A percentile compares a stretch with the other conserved stretches of the same genome.
Evolutionary conservation across 306 rosid genomes (phyloP).

Genomic region (Boehmeria nivea): DNA sequence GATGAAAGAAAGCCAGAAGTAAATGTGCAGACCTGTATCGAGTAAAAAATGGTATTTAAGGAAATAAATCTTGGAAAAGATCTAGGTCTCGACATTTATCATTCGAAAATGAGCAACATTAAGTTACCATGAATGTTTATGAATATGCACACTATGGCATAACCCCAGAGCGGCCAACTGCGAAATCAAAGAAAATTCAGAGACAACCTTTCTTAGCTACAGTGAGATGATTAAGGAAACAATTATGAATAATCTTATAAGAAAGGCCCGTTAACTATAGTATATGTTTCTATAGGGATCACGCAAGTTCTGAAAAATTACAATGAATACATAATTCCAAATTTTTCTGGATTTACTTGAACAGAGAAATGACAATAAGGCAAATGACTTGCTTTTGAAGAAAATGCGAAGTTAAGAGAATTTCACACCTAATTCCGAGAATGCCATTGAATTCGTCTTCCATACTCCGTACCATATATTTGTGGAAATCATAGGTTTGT

Average conservation of each 20-base stretch:
- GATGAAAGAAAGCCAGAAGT: slow-evolving; percentile 96
- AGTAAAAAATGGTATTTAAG: slow-evolving; percentile 15
- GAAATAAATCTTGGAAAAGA: slow-evolving; percentile 16
- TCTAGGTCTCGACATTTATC: background rate
- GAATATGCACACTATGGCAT: slow-evolving; percentile 82
- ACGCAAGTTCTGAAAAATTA: background rate
- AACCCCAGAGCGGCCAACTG: slow-evolving; percentile 94
- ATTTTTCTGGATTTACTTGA: too few species aligned
- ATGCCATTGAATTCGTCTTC: slow-evolving; percentile 94
- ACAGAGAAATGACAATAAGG: background rate
- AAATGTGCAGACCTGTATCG: slow-evolving; percentile 68
- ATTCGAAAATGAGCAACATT: background rate
- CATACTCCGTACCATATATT: slow-evolving; percentile 92
- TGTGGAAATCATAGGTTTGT: slow-evolving; percentile 70
- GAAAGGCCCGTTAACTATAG: too few species aligned
- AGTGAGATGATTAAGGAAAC: too few species aligned
- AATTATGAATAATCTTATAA: too few species aligned
- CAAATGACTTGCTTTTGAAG: background rate
- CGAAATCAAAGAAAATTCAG: slow-evolving; percentile 22
- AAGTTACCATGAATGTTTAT: slow-evolving; percentile 76
- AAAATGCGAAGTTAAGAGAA: too few species aligned
- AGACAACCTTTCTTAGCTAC: too few species aligned
- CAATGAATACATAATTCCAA: too few species aligned
- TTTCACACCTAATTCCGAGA: slow-evolving; percentile 79
- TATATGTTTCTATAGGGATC: too few species aligned